Conservation (phyloP, 768 basidiomycete genomes). For the Macrocybe gigantea region DNA sequence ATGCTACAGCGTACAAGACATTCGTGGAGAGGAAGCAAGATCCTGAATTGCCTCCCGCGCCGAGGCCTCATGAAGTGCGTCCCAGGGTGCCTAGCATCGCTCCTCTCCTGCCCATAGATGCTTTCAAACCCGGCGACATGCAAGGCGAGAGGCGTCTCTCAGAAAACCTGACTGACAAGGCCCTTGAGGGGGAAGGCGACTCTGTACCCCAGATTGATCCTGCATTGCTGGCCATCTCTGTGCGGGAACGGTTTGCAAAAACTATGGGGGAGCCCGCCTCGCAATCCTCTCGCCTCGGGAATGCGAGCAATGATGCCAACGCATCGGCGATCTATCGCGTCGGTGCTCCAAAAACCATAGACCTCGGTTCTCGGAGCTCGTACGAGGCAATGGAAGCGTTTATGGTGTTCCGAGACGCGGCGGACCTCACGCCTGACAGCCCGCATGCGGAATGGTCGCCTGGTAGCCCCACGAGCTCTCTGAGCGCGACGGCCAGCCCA, state of each 20-base stretch:
- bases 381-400: constrained; percentile 21
- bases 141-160: constrained; percentile 1
- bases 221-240: constrained; percentile 12
- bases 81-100: constrained; percentile 36
- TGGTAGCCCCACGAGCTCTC: constrained; percentile 17
- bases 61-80: constrained; percentile 10
- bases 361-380: constrained; percentile 19
- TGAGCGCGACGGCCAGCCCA: constrained; percentile 9
- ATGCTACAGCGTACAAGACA: constrained; percentile 28
- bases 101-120: constrained; percentile 22
- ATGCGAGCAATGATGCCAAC: constrained; percentile 4
- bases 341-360: constrained; percentile 19
- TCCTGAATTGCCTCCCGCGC: constrained; percentile 1
- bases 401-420: constrained; percentile 19
- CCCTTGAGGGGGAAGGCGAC: constrained; percentile 5
- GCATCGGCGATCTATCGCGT: constrained; percentile 18
- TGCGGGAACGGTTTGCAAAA: neutral
- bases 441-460: constrained; percentile 12
- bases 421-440: constrained; percentile 19
- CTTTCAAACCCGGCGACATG: constrained; percentile 1
- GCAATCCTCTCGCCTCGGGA: constrained; percentile 2
- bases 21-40: constrained; percentile 23
- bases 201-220: constrained; percentile 20
- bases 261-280: constrained; percentile 4
- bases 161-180: constrained; percentile 12